These are phyloP conservation scores for Penicillium sp. DNA, from an alignment of 2,329 filamentous ascomycete species.

Conservation along the genomic window DNA sequence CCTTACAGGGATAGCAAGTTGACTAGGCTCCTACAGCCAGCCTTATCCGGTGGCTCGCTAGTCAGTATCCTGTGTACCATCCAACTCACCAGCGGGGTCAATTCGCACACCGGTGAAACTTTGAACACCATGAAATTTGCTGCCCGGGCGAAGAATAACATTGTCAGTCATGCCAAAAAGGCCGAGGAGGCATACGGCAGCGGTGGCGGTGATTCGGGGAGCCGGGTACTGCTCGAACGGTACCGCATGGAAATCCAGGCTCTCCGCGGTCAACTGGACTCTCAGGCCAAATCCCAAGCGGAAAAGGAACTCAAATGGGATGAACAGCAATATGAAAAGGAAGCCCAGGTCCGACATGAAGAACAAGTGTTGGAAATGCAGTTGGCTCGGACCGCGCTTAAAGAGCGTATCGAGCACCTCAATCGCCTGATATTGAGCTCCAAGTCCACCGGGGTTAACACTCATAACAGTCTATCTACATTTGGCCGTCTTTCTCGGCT, in stretches of 20 bases:
- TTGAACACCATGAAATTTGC: slow-evolving; percentile 97
- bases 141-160: slow-evolving; percentile 93
- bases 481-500: slow-evolving; percentile 62
- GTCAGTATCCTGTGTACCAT: slow-evolving; percentile 98
- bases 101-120: slow-evolving; percentile 78
- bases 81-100: slow-evolving; percentile 70
- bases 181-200: slow-evolving; percentile 81
- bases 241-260: slow-evolving; percentile 92
- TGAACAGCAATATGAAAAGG: slow-evolving; percentile 72
- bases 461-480: slow-evolving; percentile 65
- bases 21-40: slow-evolving; percentile 85
- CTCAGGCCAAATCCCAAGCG: slow-evolving; percentile 66
- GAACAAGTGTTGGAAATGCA: slow-evolving; percentile 99
- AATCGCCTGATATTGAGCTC: slow-evolving; percentile 94
- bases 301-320: slow-evolving; percentile 61
- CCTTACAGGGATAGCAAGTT: slow-evolving; percentile 98
- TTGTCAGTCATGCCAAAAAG: slow-evolving; percentile 92
- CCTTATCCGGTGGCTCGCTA: slow-evolving; percentile 85
- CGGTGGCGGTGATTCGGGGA: slow-evolving; percentile 74
- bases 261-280: slow-evolving; percentile 73
- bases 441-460: slow-evolving; percentile 91
- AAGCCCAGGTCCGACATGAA: slow-evolving; percentile 82
- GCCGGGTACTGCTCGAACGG: slow-evolving; percentile 80
- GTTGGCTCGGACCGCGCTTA: slow-evolving; percentile 86
- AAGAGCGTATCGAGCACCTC: slow-evolving; percentile 94